Evolutionary conservation across 768 basidiomycete genomes (phyloP), one percentile per base, ranked within the genome.

Genomic region (Tricholoma furcatifolium): DNA sequence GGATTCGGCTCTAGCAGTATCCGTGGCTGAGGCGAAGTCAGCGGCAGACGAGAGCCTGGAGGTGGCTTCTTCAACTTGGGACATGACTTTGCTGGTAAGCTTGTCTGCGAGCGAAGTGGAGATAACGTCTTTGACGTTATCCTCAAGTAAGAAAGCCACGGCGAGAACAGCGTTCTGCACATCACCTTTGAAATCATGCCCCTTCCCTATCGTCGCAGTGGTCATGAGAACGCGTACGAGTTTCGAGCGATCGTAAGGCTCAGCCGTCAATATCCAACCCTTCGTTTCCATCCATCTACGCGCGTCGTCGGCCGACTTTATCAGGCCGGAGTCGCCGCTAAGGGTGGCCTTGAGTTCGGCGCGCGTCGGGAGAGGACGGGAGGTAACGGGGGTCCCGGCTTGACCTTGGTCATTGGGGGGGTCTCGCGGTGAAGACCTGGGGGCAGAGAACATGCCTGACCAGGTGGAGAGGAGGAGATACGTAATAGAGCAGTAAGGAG

Each of bases 211-310:
- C 12, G 43, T 21, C 2, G 39, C 45, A 4, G 47, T 42, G 3
- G 48, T 46, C 14, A 50, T n/a, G 0, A 55, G 48, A n/a, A 55
- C 14, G 14, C 34, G 17, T 14, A 55, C 49, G 1, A 55, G 11
- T 24, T 55, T 55, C 6, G 15, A 17, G 12, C 41, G 35, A 20
- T 55, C 35, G n/a, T 50, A 55, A 2, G 48, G 23, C 14, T 55
- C 48, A 3, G 24, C 31, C 5, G 43, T 20, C 3, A 55, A 50
- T 12, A 51, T 42, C 40, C 55, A 51, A 2, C 41, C 41, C 15
- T 54, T 47, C 6, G 8, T 11, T 20, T 54, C 53, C 2, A 55
- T 30, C 34, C n/a, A 55, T 0, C 2, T 2, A 7, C 43, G 9
- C 1, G 54, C 48, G 6, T 50, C 35, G 0, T 2, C 11, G 17